Evolutionary conservation across 108 stramenopile species (phyloP).

Genomic region (Tribonema minus): DNA sequence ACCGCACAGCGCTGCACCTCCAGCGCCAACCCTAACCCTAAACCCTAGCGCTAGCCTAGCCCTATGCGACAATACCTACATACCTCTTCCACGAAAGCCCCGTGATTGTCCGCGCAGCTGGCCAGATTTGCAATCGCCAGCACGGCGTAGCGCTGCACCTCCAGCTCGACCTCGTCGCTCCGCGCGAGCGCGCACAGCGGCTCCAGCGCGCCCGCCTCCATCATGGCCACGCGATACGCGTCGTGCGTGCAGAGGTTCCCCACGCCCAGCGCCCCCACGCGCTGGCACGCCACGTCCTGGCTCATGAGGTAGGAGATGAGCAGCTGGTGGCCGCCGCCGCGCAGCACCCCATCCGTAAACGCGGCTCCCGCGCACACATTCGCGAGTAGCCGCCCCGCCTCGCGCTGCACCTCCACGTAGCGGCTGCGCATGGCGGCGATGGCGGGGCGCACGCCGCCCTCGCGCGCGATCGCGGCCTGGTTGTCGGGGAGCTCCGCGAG

Average conservation of each 20-base stretch:
- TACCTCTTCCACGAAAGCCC: conserved; percentile 60
- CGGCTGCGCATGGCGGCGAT: conserved; percentile 71
- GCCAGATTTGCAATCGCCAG: conserved; percentile 73
- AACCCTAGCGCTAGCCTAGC: too few species aligned
- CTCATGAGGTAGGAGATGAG: conserved; percentile 66
- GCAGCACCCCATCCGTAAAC: conserved; percentile 54
- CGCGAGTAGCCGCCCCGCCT: conserved; percentile 70
- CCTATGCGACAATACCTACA: too few species aligned
- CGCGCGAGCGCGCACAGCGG: conserved; percentile 70
- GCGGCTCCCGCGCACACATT: conserved; percentile 62
- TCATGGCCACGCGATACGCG: conserved; percentile 58
- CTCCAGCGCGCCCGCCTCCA: conserved; percentile 68
- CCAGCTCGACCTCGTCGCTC: conserved; percentile 67
- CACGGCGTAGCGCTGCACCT: conserved; percentile 69
- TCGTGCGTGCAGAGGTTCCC: conserved; percentile 71
- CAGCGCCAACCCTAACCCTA: too few species aligned
- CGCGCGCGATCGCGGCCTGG: conserved; percentile 64
- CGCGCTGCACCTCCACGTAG: conserved; percentile 70
- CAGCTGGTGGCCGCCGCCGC: conserved; percentile 66
- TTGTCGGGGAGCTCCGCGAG: conserved; percentile 69
- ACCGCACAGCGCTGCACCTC: conserved; percentile 70
- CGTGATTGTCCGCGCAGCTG: conserved; percentile 65
- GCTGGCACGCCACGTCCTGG: conserved; percentile 67
- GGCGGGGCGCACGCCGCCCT: conserved; percentile 68
- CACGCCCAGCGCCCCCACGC: conserved; percentile 71